Evolutionary conservation across 441 rosid genomes (phyloP).

Genomic region (Kokia cookei): DNA sequence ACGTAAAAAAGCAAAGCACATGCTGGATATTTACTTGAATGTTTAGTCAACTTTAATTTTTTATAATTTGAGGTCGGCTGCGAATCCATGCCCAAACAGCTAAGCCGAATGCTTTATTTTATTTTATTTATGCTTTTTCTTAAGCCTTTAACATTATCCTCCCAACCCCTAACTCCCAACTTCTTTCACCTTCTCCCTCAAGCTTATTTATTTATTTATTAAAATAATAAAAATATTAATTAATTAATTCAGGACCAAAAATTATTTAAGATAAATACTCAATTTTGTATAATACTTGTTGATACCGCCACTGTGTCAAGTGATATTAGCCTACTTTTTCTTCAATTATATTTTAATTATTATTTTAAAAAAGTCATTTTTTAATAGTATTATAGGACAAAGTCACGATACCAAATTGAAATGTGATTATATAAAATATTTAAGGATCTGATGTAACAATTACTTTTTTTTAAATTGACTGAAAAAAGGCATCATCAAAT

Average conservation of each 20-base stretch:
- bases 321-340: accelerated
- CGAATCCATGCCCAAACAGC: not conserved
- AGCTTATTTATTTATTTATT: not conserved
- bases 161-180: not conserved
- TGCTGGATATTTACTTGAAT: not conserved
- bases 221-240: too few species aligned
- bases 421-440: too few species aligned
- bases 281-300: too few species aligned
- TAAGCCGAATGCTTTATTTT: not conserved
- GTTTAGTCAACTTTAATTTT: not conserved
- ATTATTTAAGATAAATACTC: too few species aligned
- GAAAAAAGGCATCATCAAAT: too few species aligned
- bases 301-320: too few species aligned
- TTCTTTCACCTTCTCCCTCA: not conserved
- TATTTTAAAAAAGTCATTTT: accelerated
- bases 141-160: not conserved
- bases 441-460: accelerated
- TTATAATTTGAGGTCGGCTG: not conserved
- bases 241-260: too few species aligned
- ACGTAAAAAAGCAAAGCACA: not conserved
- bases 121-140: not conserved
- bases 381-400: accelerated
- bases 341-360: too few species aligned
- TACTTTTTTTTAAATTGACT: too few species aligned
- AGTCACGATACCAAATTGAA: accelerated